These are phyloP conservation scores for Lantana camara DNA, from an alignment of 257 asterid species.

Conservation along the genomic window DNA sequence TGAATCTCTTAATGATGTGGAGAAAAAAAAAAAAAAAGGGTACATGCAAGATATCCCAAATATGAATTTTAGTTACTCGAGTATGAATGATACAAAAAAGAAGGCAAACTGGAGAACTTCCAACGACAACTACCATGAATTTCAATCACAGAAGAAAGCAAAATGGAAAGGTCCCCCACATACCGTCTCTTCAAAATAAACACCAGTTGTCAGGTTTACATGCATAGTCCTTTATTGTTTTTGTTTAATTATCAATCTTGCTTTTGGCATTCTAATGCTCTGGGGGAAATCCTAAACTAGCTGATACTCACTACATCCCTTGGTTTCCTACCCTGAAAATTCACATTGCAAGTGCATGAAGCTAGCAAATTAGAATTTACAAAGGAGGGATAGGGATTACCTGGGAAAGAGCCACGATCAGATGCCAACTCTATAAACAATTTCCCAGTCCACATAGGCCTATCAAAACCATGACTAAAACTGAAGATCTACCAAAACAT, in stretches of 20 bases:
- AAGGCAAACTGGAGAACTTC: neutral
- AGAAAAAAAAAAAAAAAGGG: slow-evolving; percentile 2
- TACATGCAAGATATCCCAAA: neutral
- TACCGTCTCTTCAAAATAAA: too few relatives aligned
- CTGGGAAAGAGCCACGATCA: slow-evolving; percentile 26
- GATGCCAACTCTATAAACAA: slow-evolving; percentile 23
- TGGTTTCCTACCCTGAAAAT: neutral
- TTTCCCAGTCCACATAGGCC: slow-evolving; percentile 27
- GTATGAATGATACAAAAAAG: neutral
- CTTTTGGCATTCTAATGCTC: neutral
- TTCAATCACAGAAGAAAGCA: too few relatives aligned
- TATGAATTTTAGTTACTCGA: neutral
- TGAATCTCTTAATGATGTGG: neutral
- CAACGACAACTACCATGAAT: too few relatives aligned
- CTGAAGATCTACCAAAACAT: slow-evolving; percentile 17
- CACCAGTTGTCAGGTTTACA: neutral
- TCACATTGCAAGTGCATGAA: slow-evolving; percentile 13
- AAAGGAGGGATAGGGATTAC: slow-evolving; percentile 29
- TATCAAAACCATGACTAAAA: slow-evolving; percentile 16
- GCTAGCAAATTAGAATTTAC: slow-evolving; percentile 1
- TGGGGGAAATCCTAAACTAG: neutral
- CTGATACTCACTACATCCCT: slow-evolving; percentile 12
- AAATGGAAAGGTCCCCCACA: too few relatives aligned
- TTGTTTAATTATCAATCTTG: neutral
- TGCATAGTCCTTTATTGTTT: slow-evolving; percentile 3